Evolutionary conservation across 179 eudicot species (phyloP).

Genomic region (Sideroxylon spinosum): DNA sequence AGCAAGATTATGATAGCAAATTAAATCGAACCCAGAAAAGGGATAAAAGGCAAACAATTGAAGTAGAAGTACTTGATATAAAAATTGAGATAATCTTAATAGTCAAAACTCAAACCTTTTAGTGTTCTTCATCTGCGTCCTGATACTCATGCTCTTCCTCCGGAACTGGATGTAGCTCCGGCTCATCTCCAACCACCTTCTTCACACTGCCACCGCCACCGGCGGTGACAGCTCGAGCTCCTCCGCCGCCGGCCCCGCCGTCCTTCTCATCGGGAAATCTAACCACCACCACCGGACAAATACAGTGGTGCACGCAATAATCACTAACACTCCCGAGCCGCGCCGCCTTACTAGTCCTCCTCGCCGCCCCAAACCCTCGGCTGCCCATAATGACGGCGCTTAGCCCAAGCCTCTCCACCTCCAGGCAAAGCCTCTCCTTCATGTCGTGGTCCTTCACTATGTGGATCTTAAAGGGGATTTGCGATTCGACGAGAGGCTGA

Average conservation of each 20-base stretch:
- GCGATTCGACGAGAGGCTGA: constrained; percentile 32
- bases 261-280: constrained; percentile 26
- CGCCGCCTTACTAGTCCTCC: constrained; percentile 29
- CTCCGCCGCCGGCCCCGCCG: not conserved
- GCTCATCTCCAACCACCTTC: constrained; percentile 15
- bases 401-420: constrained; percentile 43
- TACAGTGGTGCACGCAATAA: constrained; percentile 43
- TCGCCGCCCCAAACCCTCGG: constrained; percentile 38
- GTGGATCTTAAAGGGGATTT: constrained; percentile 40
- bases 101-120: constrained; percentile 10
- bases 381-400: constrained; percentile 50
- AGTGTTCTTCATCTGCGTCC: constrained; percentile 21
- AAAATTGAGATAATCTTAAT: not conserved
- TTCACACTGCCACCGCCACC: constrained; percentile 14
- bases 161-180: constrained; percentile 28
- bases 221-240: not conserved
- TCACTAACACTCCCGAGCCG: constrained; percentile 49
- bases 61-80: not conserved
- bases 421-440: constrained; percentile 48
- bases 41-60: no score
- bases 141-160: constrained; percentile 30
- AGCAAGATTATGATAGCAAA: no score
- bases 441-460: constrained; percentile 48
- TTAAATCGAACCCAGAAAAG: no score
- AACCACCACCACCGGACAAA: constrained; percentile 49